A percentile compares a stretch with the other conserved stretches of the same genome.
Conservation (phyloP, 306 rosid species). For the Luffa aegyptiaca region DNA sequence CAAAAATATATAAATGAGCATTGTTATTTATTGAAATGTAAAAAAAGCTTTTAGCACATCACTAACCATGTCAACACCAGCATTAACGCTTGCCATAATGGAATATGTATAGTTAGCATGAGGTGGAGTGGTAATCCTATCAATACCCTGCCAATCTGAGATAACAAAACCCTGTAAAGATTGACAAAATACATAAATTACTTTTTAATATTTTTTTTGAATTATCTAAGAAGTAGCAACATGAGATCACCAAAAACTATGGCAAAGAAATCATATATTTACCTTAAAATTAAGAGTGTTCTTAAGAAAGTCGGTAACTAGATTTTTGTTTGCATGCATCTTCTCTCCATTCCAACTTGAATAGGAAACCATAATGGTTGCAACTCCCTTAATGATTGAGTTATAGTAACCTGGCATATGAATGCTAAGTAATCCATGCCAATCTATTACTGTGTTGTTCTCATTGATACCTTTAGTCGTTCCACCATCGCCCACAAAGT, state of each 20-base stretch:
- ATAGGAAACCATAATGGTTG: slow-evolving; percentile 28
- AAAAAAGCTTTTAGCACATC: not conserved
- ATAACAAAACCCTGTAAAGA: slow-evolving; percentile 28
- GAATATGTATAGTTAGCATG: slow-evolving; percentile 24
- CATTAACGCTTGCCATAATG: slow-evolving; percentile 17
- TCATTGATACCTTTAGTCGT: slow-evolving; percentile 27
- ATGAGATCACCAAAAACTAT: not conserved
- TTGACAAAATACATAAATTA: too few species aligned
- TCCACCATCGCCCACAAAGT: slow-evolving; percentile 34
- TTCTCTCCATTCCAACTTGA: slow-evolving; percentile 33
- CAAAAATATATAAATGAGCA: not conserved
- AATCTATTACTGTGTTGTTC: slow-evolving; percentile 16
- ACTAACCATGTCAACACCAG: slow-evolving; percentile 36
- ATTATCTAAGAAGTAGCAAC: not conserved
- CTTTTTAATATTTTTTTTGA: too few species aligned
- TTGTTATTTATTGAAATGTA: not conserved
- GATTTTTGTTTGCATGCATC: slow-evolving; percentile 24
- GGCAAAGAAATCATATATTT: not conserved
- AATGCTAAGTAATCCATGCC: slow-evolving; percentile 20
- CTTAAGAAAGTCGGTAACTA: slow-evolving; percentile 25
- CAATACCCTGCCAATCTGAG: slow-evolving; percentile 30
- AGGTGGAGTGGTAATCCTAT: slow-evolving; percentile 25
- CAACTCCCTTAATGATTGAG: slow-evolving; percentile 25
- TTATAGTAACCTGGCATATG: slow-evolving; percentile 27
- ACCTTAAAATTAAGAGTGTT: slow-evolving; percentile 27